Conservation (phyloP, 164 flowering plant genomes). For the Vitis riparia region DNA sequence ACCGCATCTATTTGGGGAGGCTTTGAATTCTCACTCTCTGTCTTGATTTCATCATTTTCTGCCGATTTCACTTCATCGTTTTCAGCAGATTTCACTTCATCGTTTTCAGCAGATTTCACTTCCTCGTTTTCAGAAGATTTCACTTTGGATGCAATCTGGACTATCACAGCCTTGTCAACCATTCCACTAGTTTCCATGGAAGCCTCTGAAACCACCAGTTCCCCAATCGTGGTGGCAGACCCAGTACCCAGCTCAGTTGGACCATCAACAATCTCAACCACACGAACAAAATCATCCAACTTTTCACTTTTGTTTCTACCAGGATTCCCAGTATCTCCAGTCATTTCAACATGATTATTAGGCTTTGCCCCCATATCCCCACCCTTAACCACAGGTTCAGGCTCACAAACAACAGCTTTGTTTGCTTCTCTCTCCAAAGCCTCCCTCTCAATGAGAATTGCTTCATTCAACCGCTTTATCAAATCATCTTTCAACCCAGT, state of each 20-base stretch:
- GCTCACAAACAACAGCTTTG: slow-evolving; percentile 27
- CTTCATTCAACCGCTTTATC: slow-evolving; percentile 68
- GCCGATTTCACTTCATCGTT: too few species aligned
- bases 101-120: too few species aligned
- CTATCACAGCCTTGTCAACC: slow-evolving; percentile 23
- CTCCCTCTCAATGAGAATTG: slow-evolving; percentile 57
- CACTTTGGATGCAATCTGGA: too few species aligned
- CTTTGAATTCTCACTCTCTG: slow-evolving; percentile 29
- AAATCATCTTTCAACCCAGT: slow-evolving; percentile 86
- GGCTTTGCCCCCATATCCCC: slow-evolving; percentile 13
- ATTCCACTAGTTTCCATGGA: slow-evolving; percentile 16
- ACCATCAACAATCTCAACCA: slow-evolving; percentile 25
- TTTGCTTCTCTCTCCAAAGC: slow-evolving; percentile 18
- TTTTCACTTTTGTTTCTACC: slow-evolving; percentile 15
- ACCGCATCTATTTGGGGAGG: slow-evolving; percentile 21
- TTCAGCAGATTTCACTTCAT: too few species aligned
- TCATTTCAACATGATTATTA: slow-evolving; percentile 8
- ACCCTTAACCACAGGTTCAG: slow-evolving; percentile 13
- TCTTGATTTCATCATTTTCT: slow-evolving; percentile 25
- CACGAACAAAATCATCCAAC: slow-evolving; percentile 22
- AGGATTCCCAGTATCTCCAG: not conserved
- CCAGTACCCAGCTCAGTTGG: not conserved
- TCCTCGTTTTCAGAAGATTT: too few species aligned
- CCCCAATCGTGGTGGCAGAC: too few species aligned
- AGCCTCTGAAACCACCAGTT: not conserved